A percentile compares a stretch with the other conserved stretches of the same genome.
phyloP scores from a whole-genome alignment of 192 early-diverging fungal species.

The Nowakowskiella sp. region DNA sequence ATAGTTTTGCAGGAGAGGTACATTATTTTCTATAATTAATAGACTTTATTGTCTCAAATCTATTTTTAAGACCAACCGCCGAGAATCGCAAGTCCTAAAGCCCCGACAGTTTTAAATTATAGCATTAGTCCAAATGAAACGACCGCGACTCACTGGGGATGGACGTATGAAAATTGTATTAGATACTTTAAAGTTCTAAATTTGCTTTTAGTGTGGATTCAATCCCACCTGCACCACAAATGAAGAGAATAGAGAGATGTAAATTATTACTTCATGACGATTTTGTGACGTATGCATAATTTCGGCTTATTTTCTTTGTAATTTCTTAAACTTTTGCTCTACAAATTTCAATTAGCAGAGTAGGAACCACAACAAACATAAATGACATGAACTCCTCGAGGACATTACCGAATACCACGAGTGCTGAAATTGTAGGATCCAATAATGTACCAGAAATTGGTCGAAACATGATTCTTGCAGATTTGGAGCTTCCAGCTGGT shows the following conservation, averaged over 20 bases:
- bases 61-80: conserved; percentile 1
- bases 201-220: not conserved
- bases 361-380: not conserved
- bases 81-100: not conserved
- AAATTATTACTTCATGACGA: not conserved
- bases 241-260: not conserved
- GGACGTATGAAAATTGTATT: not conserved
- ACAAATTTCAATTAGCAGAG: not conserved
- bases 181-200: not conserved
- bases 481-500: not conserved
- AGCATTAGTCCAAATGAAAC: not conserved
- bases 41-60: not conserved
- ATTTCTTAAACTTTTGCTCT: not conserved
- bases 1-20: no score
- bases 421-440: no score
- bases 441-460: no score
- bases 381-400: not conserved
- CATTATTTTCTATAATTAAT: no score
- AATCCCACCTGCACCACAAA: not conserved
- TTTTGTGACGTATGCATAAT: not conserved
- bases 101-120: conserved; percentile 1
- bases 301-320: not conserved
- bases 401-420: not conserved
- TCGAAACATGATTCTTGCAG: not conserved
- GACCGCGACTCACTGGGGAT: not conserved